A percentile compares a stretch with the other conserved stretches of the same genome.
These are phyloP conservation scores for Aspergillus saccharolyticus DNA, from an alignment of 495 filamentous ascomycete species.

Conservation along the genomic window DNA sequence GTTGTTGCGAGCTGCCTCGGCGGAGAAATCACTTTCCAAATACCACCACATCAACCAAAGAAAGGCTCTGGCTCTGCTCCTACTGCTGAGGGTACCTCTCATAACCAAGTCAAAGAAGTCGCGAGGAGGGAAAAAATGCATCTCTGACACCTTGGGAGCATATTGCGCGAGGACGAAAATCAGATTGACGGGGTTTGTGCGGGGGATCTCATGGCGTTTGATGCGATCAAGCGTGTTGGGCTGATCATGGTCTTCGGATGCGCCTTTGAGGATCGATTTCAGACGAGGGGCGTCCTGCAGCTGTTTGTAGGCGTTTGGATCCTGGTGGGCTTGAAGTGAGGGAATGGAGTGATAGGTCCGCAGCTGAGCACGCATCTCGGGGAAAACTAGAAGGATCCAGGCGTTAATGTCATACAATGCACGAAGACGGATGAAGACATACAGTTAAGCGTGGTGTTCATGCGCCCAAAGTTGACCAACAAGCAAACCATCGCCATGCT, in stretches of 20 bases:
- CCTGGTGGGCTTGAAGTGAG: conserved; percentile 88
- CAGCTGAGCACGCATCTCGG: conserved; percentile 97
- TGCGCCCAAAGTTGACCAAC: conserved; percentile 92
- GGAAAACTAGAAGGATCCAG: conserved; percentile 65
- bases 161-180: conserved; percentile 93
- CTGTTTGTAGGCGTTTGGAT: conserved; percentile 95
- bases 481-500: conserved; percentile 99
- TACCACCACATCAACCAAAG: conserved; percentile 99
- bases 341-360: conserved; percentile 98
- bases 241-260: conserved; percentile 87
- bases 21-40: conserved; percentile 89
- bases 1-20: conserved; percentile 76
- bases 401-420: conserved; percentile 11
- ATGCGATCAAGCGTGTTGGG: conserved; percentile 82
- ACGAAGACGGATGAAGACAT: conserved; percentile 22
- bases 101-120: conserved; percentile 98
- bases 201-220: conserved; percentile 58
- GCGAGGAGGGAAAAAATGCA: conserved; percentile 77
- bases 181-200: conserved; percentile 95
- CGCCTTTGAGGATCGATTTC: conserved; percentile 96
- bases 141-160: conserved; percentile 84
- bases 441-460: conserved; percentile 99
- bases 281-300: conserved; percentile 93
- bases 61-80: conserved; percentile 81
- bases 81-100: conserved; percentile 75